These are phyloP conservation scores for Chenopodium formosanum DNA, from an alignment of 148 eudicot genomes.

Conservation along the genomic window DNA sequence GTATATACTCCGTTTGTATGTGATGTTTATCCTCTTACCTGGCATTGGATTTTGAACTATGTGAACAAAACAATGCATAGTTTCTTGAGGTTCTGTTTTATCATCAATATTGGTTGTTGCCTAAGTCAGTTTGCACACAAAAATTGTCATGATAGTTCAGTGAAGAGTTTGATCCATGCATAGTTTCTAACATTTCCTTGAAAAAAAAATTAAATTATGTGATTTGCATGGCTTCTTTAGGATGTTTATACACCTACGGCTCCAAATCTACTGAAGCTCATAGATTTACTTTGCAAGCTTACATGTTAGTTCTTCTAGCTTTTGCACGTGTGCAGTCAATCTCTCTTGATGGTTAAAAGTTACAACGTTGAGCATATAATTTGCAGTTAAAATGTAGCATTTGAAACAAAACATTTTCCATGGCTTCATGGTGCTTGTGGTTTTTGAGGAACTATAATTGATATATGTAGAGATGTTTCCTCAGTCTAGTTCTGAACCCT, in stretches of 20 bases:
- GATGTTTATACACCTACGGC: not conserved
- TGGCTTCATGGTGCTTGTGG: not conserved
- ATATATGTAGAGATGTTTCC: not conserved
- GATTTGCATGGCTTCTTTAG: too few species aligned
- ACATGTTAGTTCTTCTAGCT: not conserved
- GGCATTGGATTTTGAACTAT: not conserved
- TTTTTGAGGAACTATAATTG: not conserved
- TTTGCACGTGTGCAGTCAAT: not conserved
- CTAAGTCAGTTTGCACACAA: not conserved
- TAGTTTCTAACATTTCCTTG: not conserved
- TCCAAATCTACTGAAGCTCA: not conserved
- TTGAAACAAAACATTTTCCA: not conserved
- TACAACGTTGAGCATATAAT: not conserved
- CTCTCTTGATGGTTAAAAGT: not conserved
- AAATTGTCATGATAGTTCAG: not conserved
- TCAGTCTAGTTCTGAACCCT: not conserved
- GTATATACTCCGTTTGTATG: not conserved
- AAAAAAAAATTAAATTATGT: not conserved
- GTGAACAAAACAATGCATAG: not conserved
- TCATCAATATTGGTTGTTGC: not conserved
- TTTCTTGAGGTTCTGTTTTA: not conserved
- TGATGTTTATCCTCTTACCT: not conserved
- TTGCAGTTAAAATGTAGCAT: not conserved
- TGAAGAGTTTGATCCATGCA: not conserved
- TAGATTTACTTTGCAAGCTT: not conserved